phyloP scores from a whole-genome alignment of 805 yeast genomes.

The Teunomyces barrocoloradensis region DNA sequence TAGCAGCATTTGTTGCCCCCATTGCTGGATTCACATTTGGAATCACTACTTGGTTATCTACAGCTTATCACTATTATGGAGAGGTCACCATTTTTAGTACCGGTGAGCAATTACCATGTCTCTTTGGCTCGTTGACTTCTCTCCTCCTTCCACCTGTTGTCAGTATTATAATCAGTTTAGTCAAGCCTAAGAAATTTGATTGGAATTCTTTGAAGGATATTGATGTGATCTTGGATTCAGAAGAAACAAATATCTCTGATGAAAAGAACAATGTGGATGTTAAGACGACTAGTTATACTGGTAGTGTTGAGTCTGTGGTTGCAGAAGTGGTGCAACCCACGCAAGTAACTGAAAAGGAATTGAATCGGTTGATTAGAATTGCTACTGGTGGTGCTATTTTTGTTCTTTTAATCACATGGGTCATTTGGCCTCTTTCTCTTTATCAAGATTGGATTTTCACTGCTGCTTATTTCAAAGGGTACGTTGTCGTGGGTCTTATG shows the following conservation, averaged over 20 bases:
- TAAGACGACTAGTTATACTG: background rate
- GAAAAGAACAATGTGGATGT: background rate
- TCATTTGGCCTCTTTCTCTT: constrained; percentile 42
- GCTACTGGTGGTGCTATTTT: constrained; percentile 25
- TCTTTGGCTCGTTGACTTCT: background rate
- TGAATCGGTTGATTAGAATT: constrained; percentile 18
- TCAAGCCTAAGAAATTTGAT: constrained; percentile 27
- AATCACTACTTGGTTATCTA: constrained; percentile 1
- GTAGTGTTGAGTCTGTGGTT: background rate
- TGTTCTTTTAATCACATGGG: constrained; percentile 34
- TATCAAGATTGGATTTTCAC: constrained; percentile 42
- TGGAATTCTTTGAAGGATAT: constrained; percentile 22
- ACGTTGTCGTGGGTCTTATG: constrained; percentile 33
- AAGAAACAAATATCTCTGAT: background rate
- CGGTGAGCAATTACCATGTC: constrained; percentile 4
- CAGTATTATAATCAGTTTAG: constrained; percentile 24
- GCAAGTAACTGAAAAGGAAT: constrained; percentile 1
- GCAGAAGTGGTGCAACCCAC: background rate
- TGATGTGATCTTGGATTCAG: constrained; percentile 4
- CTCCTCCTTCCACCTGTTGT: constrained; percentile 16
- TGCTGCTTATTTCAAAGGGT: constrained; percentile 36
- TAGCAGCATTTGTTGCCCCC: constrained; percentile 4
- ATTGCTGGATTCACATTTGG: constrained; percentile 3
- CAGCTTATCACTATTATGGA: constrained; percentile 2
- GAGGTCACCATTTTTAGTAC: constrained; percentile 1